Base-by-base conservation (phyloP, 164 flowering plant genomes). In the Protea cynaroides region DNA sequence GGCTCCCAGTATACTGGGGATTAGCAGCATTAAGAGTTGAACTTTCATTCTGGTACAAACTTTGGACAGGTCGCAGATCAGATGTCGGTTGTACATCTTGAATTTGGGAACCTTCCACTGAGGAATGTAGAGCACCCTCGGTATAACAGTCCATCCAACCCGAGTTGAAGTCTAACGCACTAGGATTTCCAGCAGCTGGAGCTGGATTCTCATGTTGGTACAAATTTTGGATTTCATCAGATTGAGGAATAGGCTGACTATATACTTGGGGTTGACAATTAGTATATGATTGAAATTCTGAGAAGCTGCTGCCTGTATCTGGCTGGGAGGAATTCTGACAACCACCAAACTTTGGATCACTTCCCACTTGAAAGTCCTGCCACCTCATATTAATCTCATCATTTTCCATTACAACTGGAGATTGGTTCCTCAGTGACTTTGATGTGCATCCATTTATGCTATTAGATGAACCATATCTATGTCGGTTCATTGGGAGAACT, bases 181-280 rank as follows among this genome's bases (percentile, higher is more conserved):
- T 55, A 17, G 53, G 17, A 55, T 68, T 58, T 2, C 64, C 19
- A 1, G 25, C 49, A 68, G 15, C 52, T 52, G 67, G 61, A 47
- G 51, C 29, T 34, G 52, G 71, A 72, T 49, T 29, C 37, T 55
- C 57, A 18, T 22, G 17, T 43, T 21, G 66, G 73, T 53, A 29
- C 49, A 66, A 36, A 71, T 62, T 70, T 40, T 67, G 80, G 74
- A n/a, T 38, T 7, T 43, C 63, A 58, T 34, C 62, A 58, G 70
- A 40, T 47, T 51, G 67, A 67, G 69, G 59, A 59, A 43, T 25
- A 52, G 58, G 60, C 56, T 58, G 76, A 65, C 63, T 46, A 55
- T 50, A 54, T n/a, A 54, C 34, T 52, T 64, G 63, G 7, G 68
- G 69, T 43, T 59, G 71, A 61, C 64, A 51, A 40, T 29, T 22